Evolutionary conservation across 2,329 filamentous ascomycete species (phyloP), one percentile per base, ranked within the genome.

Genomic region (Diaporthe citrichinensis): DNA sequence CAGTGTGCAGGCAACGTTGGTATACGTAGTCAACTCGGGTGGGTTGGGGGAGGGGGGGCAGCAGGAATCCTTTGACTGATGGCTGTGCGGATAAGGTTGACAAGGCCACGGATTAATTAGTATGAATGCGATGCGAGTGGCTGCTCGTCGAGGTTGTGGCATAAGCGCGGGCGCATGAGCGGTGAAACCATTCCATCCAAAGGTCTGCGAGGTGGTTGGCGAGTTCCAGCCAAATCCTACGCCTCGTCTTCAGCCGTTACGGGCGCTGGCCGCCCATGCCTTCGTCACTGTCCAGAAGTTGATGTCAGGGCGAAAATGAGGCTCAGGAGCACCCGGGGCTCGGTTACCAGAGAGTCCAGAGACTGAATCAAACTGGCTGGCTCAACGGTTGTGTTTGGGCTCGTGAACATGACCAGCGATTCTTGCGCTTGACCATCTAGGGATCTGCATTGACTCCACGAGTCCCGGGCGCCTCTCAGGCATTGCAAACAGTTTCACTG

Each of bases 381-480:
- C 20, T 67, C 62, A n/a, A 58, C 69, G 25, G 59, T 53, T 57
- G 49, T 44, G 71, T 67, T 67, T 55, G 41, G 58, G 49, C 25
- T 20, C 7, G 46, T 44, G 59, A 34, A 57, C 25, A 73, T 41
- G 72, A 36, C 62, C 72, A 20, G 49, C 25, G 3, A 73, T 28
- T 34, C 31, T 53, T n/a, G 72, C 39, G 72, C 72, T 44, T 73
- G 65, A 41, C 59, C 49, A 58, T 34, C n/a, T 68, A 31, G 59
- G 72, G 72, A 68, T 55, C 59, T 68, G 49, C 72, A 68, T 68
- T 58, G 72, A 68, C 72, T 73, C 44, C 62, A 51, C 31, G 71
- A 72, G 62, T 67, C 44, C 62, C 62, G 62, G 69, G n/a, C 15
- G 39, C 53, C 69, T 72, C 28, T 31, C 39, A 23, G 41, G 36